Base-by-base conservation (phyloP, 179 eudicot species). In the Corrigiola litoralis region DNA sequence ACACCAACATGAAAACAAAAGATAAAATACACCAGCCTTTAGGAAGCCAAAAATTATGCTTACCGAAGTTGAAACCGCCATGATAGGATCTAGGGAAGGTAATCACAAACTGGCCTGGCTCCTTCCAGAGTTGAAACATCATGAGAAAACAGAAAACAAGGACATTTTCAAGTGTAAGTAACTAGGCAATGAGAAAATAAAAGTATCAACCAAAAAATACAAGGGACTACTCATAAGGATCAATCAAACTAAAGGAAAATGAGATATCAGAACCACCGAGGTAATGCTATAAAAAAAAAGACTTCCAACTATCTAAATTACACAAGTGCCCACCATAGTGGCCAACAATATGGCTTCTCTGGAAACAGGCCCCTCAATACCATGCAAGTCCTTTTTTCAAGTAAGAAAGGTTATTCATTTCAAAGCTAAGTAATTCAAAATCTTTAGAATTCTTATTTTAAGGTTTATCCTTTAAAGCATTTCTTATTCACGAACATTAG, bases 21-120 rank as follows among this genome's bases (percentile, higher is more conserved):
- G 20, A 54, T 38, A 53, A 28, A 66, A 1, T 38, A 45, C 50
- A 10, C 25, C 14, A 25, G 14, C 46, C 41, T 25, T 48, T 34
- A 31, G 18, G 23, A 52, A 47, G 14, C 34, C 34, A 13, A 13
- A 28, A 23, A 28, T 56, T 58, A 14, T 46, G 46, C 96, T 74
- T 77, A 94, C 99, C 99, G 14, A 79, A 81, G 82, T 94, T 94
- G 78, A 94, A 94, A 66, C 99, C 99, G 62, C 97, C 94, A 55
- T 94, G 99, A 75, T 90, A 94, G 60, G 99, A 94, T 76, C 96
- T 81, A 24, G 99, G 99, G 65, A 94, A 94, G 67, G 99, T 94
- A 71, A 94, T 90, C 62, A 94, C 97, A 80, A 94, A 94, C 75
- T 88, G 88, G 50, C 99, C 99, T 40, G 97, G 91, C 86, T 94